These are phyloP conservation scores for Aspergillus sp. DNA, from an alignment of 2,329 filamentous ascomycete genomes.

Conservation along the genomic window DNA sequence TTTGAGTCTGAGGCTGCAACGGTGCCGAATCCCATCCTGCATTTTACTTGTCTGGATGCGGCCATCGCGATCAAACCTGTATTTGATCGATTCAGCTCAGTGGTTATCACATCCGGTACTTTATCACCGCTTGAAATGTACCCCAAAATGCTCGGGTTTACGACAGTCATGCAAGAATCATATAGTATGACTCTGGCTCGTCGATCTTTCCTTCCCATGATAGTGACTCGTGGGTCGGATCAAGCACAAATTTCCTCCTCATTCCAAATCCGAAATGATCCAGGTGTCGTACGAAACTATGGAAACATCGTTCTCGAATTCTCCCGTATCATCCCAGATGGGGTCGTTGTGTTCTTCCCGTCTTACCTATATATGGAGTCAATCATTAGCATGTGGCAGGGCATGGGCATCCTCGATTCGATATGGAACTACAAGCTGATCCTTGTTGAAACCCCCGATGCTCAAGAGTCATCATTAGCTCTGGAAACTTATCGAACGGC, in stretches of 20 bases:
- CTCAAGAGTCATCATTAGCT: conserved; percentile 92
- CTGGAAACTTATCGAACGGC: conserved; percentile 96
- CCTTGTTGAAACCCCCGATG: conserved; percentile 94
- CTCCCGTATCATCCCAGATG: conserved; percentile 91
- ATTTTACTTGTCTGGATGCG: conserved; percentile 94
- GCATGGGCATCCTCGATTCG: conserved; percentile 94
- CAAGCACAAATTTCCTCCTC: conserved; percentile 90
- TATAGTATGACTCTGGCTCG: conserved; percentile 95
- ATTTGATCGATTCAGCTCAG: conserved; percentile 94
- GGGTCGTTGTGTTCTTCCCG: conserved; percentile 98
- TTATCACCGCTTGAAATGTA: conserved; percentile 98
- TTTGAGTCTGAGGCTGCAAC: conserved; percentile 95
- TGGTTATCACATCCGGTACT: conserved; percentile 97
- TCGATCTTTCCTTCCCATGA: conserved; percentile 95
- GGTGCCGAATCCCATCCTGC: conserved; percentile 93
- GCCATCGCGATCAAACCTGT: conserved; percentile 98
- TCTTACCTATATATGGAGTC: conserved; percentile 99
- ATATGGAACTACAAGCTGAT: conserved; percentile 99
- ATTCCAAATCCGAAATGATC: conserved; percentile 94
- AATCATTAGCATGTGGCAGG: conserved; percentile 99
- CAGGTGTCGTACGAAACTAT: conserved; percentile 95
- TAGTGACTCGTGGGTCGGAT: conserved; percentile 91
- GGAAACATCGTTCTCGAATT: conserved; percentile 93
- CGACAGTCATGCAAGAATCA: conserved; percentile 90
- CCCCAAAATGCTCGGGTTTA: conserved; percentile 95